These are phyloP conservation scores for Phytophthora foliorum DNA, from an alignment of 352 stramenopile species.

Conservation along the genomic window DNA sequence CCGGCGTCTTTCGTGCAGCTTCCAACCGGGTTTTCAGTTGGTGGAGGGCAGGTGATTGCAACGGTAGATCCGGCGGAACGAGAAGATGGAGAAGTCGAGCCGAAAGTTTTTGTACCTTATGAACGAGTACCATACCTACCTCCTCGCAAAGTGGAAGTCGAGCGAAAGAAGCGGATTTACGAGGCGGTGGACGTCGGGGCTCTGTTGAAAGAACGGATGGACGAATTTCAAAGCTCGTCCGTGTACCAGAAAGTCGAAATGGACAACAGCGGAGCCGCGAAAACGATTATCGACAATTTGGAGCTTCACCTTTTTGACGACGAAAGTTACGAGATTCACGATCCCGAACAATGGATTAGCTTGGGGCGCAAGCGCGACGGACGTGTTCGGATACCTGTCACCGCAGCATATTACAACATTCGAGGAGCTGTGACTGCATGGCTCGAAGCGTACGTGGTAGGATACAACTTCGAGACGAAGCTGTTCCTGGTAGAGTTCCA, in stretches of 20 bases:
- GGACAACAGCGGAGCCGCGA: slow-evolving; percentile 61
- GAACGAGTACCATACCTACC: slow-evolving; percentile 61
- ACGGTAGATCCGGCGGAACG: slow-evolving; percentile 51
- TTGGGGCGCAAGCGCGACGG: slow-evolving; percentile 59
- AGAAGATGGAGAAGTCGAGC: slow-evolving; percentile 70
- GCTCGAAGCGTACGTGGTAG: slow-evolving; percentile 69
- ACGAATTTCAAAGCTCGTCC: slow-evolving; percentile 42
- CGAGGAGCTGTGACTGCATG: slow-evolving; percentile 70
- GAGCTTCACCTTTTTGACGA: slow-evolving; percentile 84
- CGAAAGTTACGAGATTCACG: slow-evolving; percentile 81
- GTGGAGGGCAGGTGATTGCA: slow-evolving; percentile 51
- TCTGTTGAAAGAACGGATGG: slow-evolving; percentile 60
- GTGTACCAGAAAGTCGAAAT: slow-evolving; percentile 52
- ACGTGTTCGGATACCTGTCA: slow-evolving; percentile 75
- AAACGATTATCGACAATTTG: slow-evolving; percentile 66
- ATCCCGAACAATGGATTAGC: slow-evolving; percentile 68
- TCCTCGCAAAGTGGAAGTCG: slow-evolving; percentile 75
- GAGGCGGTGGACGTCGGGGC: slow-evolving; percentile 55
- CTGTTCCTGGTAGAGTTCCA: slow-evolving; percentile 73
- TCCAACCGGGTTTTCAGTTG: slow-evolving; percentile 54
- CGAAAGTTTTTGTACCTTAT: slow-evolving; percentile 80
- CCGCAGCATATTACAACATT: slow-evolving; percentile 68
- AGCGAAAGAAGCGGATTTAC: slow-evolving; percentile 72
- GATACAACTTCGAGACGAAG: slow-evolving; percentile 50
- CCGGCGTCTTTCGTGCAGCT: slow-evolving; percentile 52